A percentile compares a stretch with the other conserved stretches of the same genome.
These are phyloP conservation scores for Babesia microti DNA, from an alignment of 169 alveolate genomes.

Conservation along the genomic window DNA sequence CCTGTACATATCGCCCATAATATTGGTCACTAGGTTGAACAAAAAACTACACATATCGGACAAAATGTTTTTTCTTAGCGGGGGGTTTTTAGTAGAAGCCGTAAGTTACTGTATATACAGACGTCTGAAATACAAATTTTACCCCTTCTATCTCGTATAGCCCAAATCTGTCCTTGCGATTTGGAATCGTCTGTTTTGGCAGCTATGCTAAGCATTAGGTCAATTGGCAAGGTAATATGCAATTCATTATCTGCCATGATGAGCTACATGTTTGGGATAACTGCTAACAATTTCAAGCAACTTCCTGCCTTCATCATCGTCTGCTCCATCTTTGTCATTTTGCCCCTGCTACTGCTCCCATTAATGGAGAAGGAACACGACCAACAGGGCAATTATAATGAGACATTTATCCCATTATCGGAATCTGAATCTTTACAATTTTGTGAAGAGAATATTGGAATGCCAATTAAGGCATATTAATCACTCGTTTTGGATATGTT, in stretches of 20 bases:
- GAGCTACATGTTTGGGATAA: conserved; percentile 74
- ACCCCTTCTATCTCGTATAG: conserved; percentile 87
- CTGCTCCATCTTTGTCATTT: conserved; percentile 68
- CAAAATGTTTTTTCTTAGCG: conserved; percentile 75
- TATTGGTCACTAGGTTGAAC: conserved; percentile 75
- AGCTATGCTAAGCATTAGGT: conserved; percentile 81
- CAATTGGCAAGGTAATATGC: conserved; percentile 79
- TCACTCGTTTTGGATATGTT: too few species aligned
- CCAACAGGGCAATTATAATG: too few species aligned
- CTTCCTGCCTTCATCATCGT: conserved; percentile 75
- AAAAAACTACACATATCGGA: conserved; percentile 75
- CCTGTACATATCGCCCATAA: conserved; percentile 61
- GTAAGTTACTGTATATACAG: conserved; percentile 49
- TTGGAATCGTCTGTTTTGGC: conserved; percentile 94
- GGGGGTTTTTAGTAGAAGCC: conserved; percentile 84
- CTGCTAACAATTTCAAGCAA: conserved; percentile 73
- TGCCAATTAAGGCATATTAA: too few species aligned
- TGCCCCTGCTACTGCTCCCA: too few species aligned
- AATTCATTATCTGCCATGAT: conserved; percentile 81
- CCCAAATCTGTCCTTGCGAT: conserved; percentile 87
- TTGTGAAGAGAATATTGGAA: too few species aligned
- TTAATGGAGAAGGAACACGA: too few species aligned
- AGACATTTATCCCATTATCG: too few species aligned
- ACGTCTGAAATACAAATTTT: conserved; percentile 73
- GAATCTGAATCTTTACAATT: too few species aligned